phyloP scores from a whole-genome alignment of 179 eudicot species.

The Spinacia oleracea region DNA sequence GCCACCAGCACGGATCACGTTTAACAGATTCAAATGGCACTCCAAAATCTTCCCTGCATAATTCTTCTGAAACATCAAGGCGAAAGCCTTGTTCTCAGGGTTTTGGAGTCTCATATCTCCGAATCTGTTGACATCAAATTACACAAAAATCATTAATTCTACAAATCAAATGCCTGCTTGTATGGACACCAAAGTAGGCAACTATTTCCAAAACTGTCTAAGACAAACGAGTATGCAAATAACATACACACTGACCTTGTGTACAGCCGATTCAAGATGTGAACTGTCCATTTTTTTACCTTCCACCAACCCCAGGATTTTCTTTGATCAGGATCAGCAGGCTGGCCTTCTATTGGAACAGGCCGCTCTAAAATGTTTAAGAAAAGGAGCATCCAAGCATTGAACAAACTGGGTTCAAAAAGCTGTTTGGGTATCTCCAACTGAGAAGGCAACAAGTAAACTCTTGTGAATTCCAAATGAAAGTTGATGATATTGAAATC shows the following conservation, averaged over 20 bases:
- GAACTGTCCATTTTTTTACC: slow-evolving; percentile 98
- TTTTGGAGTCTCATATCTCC: slow-evolving; percentile 89
- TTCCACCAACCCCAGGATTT: slow-evolving; percentile 99
- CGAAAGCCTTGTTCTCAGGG: slow-evolving; percentile 92
- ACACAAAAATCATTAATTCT: background rate
- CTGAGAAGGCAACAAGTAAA: slow-evolving; percentile 38
- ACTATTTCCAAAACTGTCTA: background rate
- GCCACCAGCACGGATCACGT: slow-evolving; percentile 85
- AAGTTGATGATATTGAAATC: background rate
- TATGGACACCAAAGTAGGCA: background rate
- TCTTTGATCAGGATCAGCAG: slow-evolving; percentile 82
- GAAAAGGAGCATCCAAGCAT: slow-evolving; percentile 97
- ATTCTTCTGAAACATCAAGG: slow-evolving; percentile 88
- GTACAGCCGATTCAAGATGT: slow-evolving; percentile 89
- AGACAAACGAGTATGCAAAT: background rate
- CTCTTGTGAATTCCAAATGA: slow-evolving; percentile 9
- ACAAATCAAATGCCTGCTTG: background rate
- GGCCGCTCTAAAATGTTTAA: slow-evolving; percentile 92
- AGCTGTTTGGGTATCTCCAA: slow-evolving; percentile 96
- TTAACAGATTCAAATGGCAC: slow-evolving; percentile 87
- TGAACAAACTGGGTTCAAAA: slow-evolving; percentile 84
- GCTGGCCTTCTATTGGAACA: slow-evolving; percentile 95
- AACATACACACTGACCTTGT: slow-evolving; percentile 57
- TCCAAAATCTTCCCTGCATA: slow-evolving; percentile 96
- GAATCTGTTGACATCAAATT: slow-evolving; percentile 49